phyloP scores from a whole-genome alignment of 2,329 filamentous ascomycete species.

The Claviceps cyperi region DNA sequence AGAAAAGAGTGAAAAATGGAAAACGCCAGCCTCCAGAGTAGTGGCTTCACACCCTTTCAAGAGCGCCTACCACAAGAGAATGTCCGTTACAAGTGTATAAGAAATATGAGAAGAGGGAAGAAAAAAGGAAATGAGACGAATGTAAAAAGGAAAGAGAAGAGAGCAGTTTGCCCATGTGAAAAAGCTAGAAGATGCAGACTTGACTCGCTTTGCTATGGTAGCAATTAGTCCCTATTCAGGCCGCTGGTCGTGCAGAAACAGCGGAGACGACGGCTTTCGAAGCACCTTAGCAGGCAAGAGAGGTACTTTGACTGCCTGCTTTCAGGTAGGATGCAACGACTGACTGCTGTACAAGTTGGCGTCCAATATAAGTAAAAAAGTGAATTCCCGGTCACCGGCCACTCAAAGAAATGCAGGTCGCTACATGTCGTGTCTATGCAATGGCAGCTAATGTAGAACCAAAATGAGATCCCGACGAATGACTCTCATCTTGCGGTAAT shows the following conservation, averaged over 20 bases:
- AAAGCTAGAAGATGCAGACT: background rate
- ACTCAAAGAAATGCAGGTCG: conserved; percentile 11
- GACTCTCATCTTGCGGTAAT: background rate
- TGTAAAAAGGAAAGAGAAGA: background rate
- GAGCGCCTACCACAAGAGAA: conserved; percentile 2
- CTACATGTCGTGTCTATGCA: conserved; percentile 18
- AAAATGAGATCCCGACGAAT: background rate
- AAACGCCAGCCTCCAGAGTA: conserved; percentile 2
- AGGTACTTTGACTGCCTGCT: background rate
- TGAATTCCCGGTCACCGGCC: conserved; percentile 2
- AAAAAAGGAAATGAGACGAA: background rate
- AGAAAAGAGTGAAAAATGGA: conserved; percentile 2
- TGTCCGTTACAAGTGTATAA: background rate
- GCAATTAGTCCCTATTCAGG: background rate
- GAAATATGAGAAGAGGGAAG: background rate
- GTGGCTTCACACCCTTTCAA: conserved; percentile 1
- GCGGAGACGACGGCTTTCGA: background rate
- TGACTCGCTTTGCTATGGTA: background rate
- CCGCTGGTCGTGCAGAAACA: background rate
- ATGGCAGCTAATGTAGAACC: background rate
- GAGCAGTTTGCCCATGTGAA: background rate
- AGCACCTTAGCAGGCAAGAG: background rate
- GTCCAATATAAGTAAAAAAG: background rate
- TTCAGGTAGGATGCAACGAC: background rate
- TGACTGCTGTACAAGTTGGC: background rate